Evolutionary conservation across 345 rosid species (phyloP), one percentile per base, ranked within the genome.

Genomic region (Moricandia moricandioides): DNA sequence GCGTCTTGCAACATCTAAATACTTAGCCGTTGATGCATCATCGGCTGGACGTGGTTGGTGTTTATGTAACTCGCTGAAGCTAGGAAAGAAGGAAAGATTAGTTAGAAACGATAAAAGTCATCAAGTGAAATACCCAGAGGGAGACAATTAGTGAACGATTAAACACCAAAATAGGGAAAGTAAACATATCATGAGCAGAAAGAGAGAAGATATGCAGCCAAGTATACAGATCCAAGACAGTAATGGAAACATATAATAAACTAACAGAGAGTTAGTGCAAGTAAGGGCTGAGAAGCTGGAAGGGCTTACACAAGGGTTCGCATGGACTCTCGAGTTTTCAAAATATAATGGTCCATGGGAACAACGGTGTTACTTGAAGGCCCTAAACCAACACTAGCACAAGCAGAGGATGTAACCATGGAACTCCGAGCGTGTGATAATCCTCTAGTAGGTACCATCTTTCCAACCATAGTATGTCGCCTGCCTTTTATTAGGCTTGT

Each of bases 391-490:
- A 84, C 72, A 61, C 85, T 75, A 47, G 90, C 70, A 79, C 84
- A 95, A 29, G 83, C 80, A 54, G 97, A 85, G 60, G 98, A 74
- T 43, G 90, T 63, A 43, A 74, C 87, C 80, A 83, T 82, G 73
- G 79, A 27, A 67, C 82, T 87, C 55, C 54, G 8, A 16, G 56
- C 56, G 24, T 49, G 56, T 49, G 56, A 49, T 7, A 49, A 49
- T 16, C 24, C 56, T 49, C 97, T 97, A 14, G 18, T 95, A 27
- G 97, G 97, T 67, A 92, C 90, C 99, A 95, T 95, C 34, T 91
- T 88, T 67, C 89, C 89, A 78, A 86, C 67, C 31, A 91, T 79
- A 65, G 79, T 83, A 79, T 69, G 88, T 45, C 89, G 89, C 51
- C 73, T 27, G 39, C 80, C 79, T 79, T 68, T 87, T 68, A 92